Base-by-base conservation (phyloP, 1,139 yeast species). In the Candida sojae region DNA sequence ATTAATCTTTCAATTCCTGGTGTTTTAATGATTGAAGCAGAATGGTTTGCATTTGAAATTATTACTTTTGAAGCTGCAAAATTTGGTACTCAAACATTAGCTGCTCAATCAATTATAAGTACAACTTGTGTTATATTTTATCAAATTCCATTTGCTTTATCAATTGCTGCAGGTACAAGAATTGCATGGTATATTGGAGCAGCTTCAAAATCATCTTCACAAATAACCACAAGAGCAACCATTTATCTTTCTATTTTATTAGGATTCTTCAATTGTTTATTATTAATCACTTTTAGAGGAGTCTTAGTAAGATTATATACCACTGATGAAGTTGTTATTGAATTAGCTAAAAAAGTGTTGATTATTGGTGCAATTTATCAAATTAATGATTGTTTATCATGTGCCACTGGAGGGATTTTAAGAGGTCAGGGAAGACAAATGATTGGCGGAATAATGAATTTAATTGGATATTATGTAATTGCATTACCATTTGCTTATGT, bases 171-270 rank as follows among this genome's bases (percentile, higher is more conserved):
- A 1, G 82, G 91, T 10, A 86, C 93, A 0, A 75, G 93, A 66
- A 78, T 86, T 40, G 95, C 93, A 1, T 85, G 89, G 82, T 85
- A 74, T 57, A 78, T 87, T 52, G 95, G 95, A 7, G 86, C 90
- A 1, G 88, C 88, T 0, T 75, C 84, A 3, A 78, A 74, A 49
- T 54, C 59, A 17, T 71, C 85, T 0, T 81, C 86, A 0, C 60
- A 65, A n/a, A 68, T 65, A 1, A 74, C 79, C 0, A 61, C 73
- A 8, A 60, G 66, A 12, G 77, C 83, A 0, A 64, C 83, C 2
- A 58, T 82, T 36, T 44, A 63, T 6, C 54, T 74, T 1, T 72
- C 85, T 0, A 51, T 77, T 3, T 46, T 64, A 1, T 63, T 81
- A 45, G 88, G 88, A 0, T 35, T 66, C 0, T 30, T 73, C 35